Percentiles rank a stretch among this genome's conserved stretches.
These are phyloP conservation scores for Epichloe brachyelytri DNA, from an alignment of 2,329 filamentous ascomycete genomes.

Conservation along the genomic window DNA sequence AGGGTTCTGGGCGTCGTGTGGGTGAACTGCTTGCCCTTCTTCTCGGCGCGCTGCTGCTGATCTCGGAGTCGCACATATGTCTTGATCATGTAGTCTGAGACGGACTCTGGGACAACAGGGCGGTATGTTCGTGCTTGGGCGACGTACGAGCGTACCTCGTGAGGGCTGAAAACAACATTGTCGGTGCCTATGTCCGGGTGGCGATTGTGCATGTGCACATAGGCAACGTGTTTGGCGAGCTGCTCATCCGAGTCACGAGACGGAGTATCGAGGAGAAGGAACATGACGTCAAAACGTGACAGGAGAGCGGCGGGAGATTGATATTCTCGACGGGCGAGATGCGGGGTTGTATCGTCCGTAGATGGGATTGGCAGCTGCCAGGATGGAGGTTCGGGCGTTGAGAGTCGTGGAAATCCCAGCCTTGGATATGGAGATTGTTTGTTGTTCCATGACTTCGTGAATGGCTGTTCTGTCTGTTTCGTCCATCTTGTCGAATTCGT, in stretches of 20 bases:
- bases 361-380: conserved; percentile 90
- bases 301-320: conserved; percentile 91
- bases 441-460: conserved; percentile 82
- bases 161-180: conserved; percentile 69
- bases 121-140: conserved; percentile 84
- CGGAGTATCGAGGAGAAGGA: conserved; percentile 91
- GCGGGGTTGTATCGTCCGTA: conserved; percentile 98
- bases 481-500: conserved; percentile 86
- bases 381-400: conserved; percentile 89
- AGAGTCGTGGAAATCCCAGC: conserved; percentile 61
- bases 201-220: conserved; percentile 92
- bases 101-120: conserved; percentile 68
- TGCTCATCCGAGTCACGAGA: conserved; percentile 82
- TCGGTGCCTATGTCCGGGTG: conserved; percentile 62
- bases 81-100: conserved; percentile 93
- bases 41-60: conserved; percentile 82
- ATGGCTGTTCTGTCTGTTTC: conserved; percentile 71
- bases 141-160: conserved; percentile 92
- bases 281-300: conserved; percentile 93
- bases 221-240: conserved; percentile 86
- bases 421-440: conserved; percentile 76
- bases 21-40: conserved; percentile 80
- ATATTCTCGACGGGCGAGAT: conserved; percentile 98
- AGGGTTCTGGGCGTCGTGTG: conserved; percentile 91
- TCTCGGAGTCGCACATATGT: conserved; percentile 93